phyloP scores from a whole-genome alignment of 176 grass and related monocot species.

The Triticum monococcum region DNA sequence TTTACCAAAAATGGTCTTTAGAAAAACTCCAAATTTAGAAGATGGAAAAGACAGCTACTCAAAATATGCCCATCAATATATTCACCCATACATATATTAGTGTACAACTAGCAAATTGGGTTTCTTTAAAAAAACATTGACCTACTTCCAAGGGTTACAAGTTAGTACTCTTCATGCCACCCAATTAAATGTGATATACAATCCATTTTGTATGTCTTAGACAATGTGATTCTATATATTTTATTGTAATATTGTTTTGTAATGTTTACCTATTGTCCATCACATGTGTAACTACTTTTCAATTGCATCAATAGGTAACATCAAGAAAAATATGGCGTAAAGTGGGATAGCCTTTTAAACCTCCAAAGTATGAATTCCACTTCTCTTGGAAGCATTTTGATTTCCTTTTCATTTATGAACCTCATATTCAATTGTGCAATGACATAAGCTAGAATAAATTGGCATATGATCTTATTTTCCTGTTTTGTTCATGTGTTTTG shows the following conservation, averaged over 20 bases:
- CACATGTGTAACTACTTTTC: neutral
- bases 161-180: neutral
- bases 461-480: neutral
- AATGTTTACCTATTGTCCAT: neutral
- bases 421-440: neutral
- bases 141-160: neutral
- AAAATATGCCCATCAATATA: too few species aligned
- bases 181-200: neutral
- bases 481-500: neutral
- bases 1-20: too few species aligned
- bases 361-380: slow-evolving; percentile 69
- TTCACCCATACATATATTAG: too few species aligned
- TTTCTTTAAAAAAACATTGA: neutral
- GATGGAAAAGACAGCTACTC: too few species aligned
- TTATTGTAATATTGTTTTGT: neutral
- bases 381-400: neutral
- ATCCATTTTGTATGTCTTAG: neutral
- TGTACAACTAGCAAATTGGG: neutral
- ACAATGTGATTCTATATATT: too few species aligned
- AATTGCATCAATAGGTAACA: slow-evolving; percentile 66
- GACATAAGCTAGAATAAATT: neutral
- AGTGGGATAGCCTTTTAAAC: slow-evolving; percentile 91
- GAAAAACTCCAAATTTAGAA: too few species aligned
- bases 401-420: neutral
- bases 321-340: slow-evolving; percentile 82